Base-by-base conservation (phyloP, 768 basidiomycete genomes). In the Pleurotus citrinopileatus region DNA sequence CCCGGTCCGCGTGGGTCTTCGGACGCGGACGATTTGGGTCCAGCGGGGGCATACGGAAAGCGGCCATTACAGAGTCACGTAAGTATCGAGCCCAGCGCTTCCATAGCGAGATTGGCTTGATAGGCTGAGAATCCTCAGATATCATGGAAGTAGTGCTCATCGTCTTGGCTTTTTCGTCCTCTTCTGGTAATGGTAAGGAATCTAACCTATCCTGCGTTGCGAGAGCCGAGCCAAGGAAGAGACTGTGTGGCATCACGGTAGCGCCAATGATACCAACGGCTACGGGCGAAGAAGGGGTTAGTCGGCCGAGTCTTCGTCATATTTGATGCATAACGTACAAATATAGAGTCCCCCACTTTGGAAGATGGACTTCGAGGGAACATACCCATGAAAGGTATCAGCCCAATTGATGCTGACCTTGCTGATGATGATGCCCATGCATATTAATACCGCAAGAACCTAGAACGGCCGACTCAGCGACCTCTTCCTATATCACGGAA, bases 241-340 rank as follows among this genome's bases (percentile, higher is more conserved):
- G 75, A 55, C 87, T 87, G 67, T 95, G 94, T 0, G 94, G 94
- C 94, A 95, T 95, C 55, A 94, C 86, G 2, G 92, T 97, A 1
- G 92, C 91, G 26, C 89, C 87, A 1, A 89, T 63, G 46, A 91
- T 84, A 32, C 88, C 88, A 52, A 89, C 81, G 26, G 85, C 83
- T 85, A 56, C 37, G 55, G 8, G 66, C 63, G 4, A 65, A 61
- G 54, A 67, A 54, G 42, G 40, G 29, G 19, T 15, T 29, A 42
- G 23, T 34, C 10, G 57, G 69, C 70, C n/a, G 68, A 61, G 2
- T 63, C 64, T 40, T 54, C 40, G 47, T 13, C 15, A 13, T 20
- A 36, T 52, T 43, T 13, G 42, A 60, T 6, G 22, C 26, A 37
- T 50, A 42, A 67, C 81, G 38, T 62, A 88, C 87, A 85, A 0